Percentiles rank a stretch among this genome's conserved stretches.
Conservation (phyloP, 345 rosid species). For the Pelargonium nanum region DNA sequence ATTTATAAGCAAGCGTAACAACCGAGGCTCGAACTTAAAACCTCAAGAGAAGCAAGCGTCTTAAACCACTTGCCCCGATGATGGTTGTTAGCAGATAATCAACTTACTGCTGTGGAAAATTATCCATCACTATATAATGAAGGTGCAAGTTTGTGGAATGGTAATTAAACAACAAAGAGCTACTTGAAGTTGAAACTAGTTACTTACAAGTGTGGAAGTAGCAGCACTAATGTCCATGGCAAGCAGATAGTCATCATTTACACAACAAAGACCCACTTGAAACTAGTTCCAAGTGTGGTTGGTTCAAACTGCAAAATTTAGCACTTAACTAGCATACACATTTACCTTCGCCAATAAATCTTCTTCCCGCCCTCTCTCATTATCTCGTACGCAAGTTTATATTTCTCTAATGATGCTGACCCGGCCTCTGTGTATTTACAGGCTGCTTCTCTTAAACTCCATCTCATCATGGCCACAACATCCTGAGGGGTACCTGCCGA, state of each 20-base stretch:
- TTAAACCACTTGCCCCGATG: too few relatives aligned
- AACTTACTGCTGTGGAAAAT: too few relatives aligned
- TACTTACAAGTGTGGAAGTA: too few relatives aligned
- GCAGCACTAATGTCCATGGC: conserved; percentile 1
- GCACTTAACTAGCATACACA: too few relatives aligned
- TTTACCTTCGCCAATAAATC: conserved; percentile 60
- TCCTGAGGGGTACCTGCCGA: conserved; percentile 53
- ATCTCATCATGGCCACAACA: conserved; percentile 52
- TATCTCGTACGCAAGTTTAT: conserved; percentile 71
- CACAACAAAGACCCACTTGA: conserved; percentile 2
- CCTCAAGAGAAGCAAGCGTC: too few relatives aligned
- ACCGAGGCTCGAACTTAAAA: too few relatives aligned
- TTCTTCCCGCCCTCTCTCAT: conserved; percentile 77
- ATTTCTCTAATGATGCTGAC: conserved; percentile 53
- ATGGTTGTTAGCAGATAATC: too few relatives aligned
- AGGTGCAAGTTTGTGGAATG: background rate
- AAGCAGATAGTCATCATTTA: conserved; percentile 5
- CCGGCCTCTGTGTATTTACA: conserved; percentile 70
- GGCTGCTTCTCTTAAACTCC: conserved; percentile 91
- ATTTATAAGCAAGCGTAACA: too few relatives aligned
- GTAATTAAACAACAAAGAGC: too few relatives aligned
- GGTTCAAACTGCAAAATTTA: conserved; percentile 14
- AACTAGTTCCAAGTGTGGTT: conserved; percentile 10
- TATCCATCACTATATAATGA: too few relatives aligned
- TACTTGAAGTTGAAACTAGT: too few relatives aligned